These are phyloP conservation scores for Cymodocea nodosa DNA, from an alignment of 116 monocot species.

Conservation along the genomic window DNA sequence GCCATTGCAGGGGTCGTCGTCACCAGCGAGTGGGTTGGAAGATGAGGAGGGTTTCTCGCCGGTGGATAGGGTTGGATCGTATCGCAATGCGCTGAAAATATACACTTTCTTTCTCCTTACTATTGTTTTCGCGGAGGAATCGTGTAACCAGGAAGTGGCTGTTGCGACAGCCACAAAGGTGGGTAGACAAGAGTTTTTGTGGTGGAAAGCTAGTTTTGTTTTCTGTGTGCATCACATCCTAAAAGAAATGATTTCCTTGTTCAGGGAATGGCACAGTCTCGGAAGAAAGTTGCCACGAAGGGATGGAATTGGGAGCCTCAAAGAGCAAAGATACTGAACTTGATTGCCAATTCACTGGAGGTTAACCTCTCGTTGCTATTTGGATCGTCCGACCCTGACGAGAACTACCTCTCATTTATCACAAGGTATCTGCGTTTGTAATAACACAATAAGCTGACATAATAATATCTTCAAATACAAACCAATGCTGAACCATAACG, in stretches of 20 bases:
- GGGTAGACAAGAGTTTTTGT: background rate
- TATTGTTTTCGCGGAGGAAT: slow-evolving; percentile 49
- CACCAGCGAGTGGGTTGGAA: background rate
- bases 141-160: slow-evolving; percentile 3
- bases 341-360: slow-evolving; percentile 87
- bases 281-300: slow-evolving; percentile 32
- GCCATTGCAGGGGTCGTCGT: background rate
- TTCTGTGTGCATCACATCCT: background rate
- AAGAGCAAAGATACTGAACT: slow-evolving; percentile 50
- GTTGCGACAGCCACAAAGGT: slow-evolving; percentile 24
- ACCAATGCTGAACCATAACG: too few relatives aligned
- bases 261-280: slow-evolving; percentile 29
- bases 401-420: slow-evolving; percentile 73
- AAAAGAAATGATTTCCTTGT: background rate
- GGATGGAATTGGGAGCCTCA: slow-evolving; percentile 74
- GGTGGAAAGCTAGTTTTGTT: background rate
- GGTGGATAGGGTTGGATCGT: slow-evolving; percentile 33
- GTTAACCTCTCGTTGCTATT: slow-evolving; percentile 70
- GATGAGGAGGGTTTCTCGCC: background rate
- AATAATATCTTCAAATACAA: too few relatives aligned
- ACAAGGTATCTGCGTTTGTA: slow-evolving; percentile 38
- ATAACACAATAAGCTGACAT: too few relatives aligned
- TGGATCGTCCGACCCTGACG: slow-evolving; percentile 49
- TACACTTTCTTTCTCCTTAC: slow-evolving; percentile 85
- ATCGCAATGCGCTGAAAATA: slow-evolving; percentile 85